Evolutionary conservation across 371 early-diverging fungal species (phyloP).

Genomic region (Mucor irregularis): DNA sequence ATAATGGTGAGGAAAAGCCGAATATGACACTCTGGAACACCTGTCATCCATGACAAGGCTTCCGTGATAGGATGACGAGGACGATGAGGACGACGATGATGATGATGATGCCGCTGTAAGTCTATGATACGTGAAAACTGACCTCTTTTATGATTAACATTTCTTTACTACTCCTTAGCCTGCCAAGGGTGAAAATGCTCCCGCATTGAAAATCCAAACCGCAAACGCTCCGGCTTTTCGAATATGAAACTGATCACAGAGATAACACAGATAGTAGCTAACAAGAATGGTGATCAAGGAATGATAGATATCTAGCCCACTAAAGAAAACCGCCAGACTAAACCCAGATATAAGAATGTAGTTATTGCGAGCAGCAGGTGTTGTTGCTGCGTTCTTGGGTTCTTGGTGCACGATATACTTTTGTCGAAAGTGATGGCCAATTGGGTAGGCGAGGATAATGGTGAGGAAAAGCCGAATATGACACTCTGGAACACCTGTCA

Average conservation of each 20-base stretch:
- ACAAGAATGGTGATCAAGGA: conserved; percentile 51
- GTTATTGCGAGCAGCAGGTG: conserved; percentile 43
- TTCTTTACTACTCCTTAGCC: conserved; percentile 19
- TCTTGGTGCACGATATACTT: conserved; percentile 24
- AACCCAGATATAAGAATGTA: conserved; percentile 55
- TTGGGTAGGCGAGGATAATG: conserved; percentile 66
- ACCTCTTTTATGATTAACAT: not conserved
- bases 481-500: conserved; percentile 57
- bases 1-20: conserved; percentile 59
- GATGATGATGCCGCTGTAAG: conserved; percentile 65
- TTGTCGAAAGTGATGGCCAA: conserved; percentile 36
- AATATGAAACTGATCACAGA: conserved; percentile 34
- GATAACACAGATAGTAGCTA: conserved; percentile 48
- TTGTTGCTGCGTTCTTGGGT: conserved; percentile 31
- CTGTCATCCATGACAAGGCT: conserved; percentile 24
- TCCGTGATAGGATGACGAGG: conserved; percentile 39
- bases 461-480: conserved; percentile 52
- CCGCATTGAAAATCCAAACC: conserved; percentile 65
- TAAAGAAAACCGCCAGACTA: conserved; percentile 54
- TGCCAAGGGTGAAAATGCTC: conserved; percentile 58
- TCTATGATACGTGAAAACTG: conserved; percentile 20
- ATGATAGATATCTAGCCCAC: conserved; percentile 55
- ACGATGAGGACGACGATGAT: conserved; percentile 52
- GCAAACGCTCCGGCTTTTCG: conserved; percentile 27
- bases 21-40: conserved; percentile 56